Conservation (phyloP, 139 green algal genomes). For the Chlorella sp. region DNA sequence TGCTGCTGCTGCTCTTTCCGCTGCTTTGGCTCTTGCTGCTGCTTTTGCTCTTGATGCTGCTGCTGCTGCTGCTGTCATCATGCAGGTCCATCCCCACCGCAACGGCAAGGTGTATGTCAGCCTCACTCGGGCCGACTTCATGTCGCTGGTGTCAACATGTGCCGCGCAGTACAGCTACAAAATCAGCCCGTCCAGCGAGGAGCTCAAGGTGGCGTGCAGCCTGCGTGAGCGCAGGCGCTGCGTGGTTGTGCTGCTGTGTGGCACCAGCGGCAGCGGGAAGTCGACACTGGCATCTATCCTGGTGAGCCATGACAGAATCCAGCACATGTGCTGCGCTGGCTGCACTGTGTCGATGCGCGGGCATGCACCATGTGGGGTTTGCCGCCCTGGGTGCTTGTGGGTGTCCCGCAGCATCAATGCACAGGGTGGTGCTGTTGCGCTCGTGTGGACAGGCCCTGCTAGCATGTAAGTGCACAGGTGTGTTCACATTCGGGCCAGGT, state of each 20-base stretch:
- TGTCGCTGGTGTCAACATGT: slow-evolving; percentile 28
- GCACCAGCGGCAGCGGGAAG: slow-evolving; percentile 89
- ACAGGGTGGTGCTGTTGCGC: neutral
- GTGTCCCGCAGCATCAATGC: neutral
- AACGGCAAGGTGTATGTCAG: slow-evolving; percentile 20
- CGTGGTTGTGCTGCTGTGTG: slow-evolving; percentile 75
- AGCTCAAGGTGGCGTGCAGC: slow-evolving; percentile 49
- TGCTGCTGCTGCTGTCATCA: no score
- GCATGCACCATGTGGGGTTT: neutral
- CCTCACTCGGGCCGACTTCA: slow-evolving; percentile 34
- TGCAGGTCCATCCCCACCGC: no score
- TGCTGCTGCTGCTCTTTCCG: no score
- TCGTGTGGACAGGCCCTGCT: neutral
- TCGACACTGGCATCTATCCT: slow-evolving; percentile 90
- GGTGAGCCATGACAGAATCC: slow-evolving; percentile 23
- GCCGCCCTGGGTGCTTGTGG: neutral
- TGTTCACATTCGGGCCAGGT: neutral
- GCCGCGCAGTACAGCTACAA: slow-evolving; percentile 39
- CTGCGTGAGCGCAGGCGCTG: slow-evolving; percentile 46
- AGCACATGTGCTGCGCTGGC: neutral
- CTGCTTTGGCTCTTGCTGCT: no score
- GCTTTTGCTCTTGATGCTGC: no score
- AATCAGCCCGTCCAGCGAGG: slow-evolving; percentile 28
- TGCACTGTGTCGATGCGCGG: neutral
- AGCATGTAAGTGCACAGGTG: neutral